Evolutionary conservation across 148 eudicot genomes (phyloP), one percentile per base, ranked within the genome.

Genomic region (Persicaria maculosa): DNA sequence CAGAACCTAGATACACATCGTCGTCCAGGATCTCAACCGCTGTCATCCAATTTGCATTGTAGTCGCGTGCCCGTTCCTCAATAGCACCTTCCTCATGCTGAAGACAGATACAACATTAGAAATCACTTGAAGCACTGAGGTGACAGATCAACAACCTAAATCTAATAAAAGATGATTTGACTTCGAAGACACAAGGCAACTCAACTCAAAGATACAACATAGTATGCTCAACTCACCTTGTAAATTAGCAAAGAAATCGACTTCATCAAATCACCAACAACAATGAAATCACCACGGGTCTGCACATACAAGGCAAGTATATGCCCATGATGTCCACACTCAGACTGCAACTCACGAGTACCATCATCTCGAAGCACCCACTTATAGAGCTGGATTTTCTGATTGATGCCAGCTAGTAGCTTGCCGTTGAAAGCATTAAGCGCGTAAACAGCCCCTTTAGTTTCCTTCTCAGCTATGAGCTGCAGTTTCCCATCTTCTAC

Each of bases 11-110:
- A 74, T 92, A 95, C 58, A 89, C 75, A 70, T 92, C 97, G 55
- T 95, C 99, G 72, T 95, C 88, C 3, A 95, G 91, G 76, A 92
- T 92, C 85, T 95, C 99, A 7, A 95, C 97, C 7, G 97, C 99
- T 46, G 99, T 86, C 99, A 95, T 95, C 99, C 99, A 95, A 53
- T 92, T 92, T 25, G 97, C 97, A 68, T 92, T 95, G 83, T 95
- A 95, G 79, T 95, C 99, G 58, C 99, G 90, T 0, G 99, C 99
- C 64, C 99, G 90, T 81, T 95, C 99, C 86, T 95, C 99, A 45
- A 95, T 92, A 44, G 99, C 97, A 80, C 99, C 97, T 77, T 95
- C 99, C 81, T 95, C 99, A 1, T 95, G 99, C 97, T 95, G 90
- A 52, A 72, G 45, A 72, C 36, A 44, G 19, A 47, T 9, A 31